Base-by-base conservation (phyloP, 2,329 filamentous ascomycete genomes). In the Capronia epimyces region DNA sequence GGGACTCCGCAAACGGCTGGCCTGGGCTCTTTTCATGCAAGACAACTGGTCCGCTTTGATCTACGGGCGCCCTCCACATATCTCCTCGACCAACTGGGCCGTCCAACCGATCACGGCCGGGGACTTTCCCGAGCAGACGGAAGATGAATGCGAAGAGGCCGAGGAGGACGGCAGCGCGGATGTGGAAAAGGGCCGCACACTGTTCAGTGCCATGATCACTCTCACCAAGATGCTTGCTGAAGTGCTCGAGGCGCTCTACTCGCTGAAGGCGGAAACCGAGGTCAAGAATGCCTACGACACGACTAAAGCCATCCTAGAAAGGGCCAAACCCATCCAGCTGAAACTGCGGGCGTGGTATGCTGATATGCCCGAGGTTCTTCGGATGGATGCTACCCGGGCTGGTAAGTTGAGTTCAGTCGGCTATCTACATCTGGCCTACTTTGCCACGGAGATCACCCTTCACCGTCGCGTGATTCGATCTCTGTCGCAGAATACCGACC, bases 1-100 rank as follows among this genome's bases (percentile, higher is more conserved):
- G 47, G 78, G 80, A 0, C 67, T 84, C 15, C 70, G 82, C 12
- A 78, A 79, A 59, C 69, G 82, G 12, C 66, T 85, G 0, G 80
- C 78, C 0, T 86, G 82, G 82, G 81, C 76, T 1, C 65, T 83
- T 0, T 84, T 77, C 55, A 80, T 83, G 72, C 81, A 84, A 61
- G 82, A 85, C 56, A 81, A 78, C 59, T 83, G 77, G 80, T 75
- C 76, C 2, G 73, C 77, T 2, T 69, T 81, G 31, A 74, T 79
- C 22, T 76, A 80, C 56, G 80, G 80, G 6, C 70, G 79, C 21
- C 79, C 78, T 9, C 77, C 75, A 20, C 74, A 81, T 45, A 77
- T 82, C 20, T 69, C 69, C 3, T 65, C 70, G 2, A 70, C 69
- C 6, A 78, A 81, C 58, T 83, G 81, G 80, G 75, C 75, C 20